A percentile compares a stretch with the other conserved stretches of the same genome.
Evolutionary conservation across 163 green algal genomes (phyloP).

Genomic region (Prototheca cutis): DNA sequence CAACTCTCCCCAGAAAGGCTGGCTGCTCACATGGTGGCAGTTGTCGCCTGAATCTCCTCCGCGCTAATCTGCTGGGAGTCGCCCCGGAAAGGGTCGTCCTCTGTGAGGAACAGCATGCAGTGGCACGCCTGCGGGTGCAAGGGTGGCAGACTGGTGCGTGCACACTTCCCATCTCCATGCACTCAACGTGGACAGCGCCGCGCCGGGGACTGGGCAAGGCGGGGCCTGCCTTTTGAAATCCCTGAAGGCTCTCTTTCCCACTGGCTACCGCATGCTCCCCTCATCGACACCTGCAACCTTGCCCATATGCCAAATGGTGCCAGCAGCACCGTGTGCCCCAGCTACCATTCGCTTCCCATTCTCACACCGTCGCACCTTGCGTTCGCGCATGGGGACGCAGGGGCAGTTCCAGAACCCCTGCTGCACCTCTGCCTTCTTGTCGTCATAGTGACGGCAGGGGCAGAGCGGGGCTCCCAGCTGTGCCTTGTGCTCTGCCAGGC

Average conservation of each 20-base stretch:
- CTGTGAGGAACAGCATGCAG: conserved; percentile 98
- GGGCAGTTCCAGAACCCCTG: conserved; percentile 99
- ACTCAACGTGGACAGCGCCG: too few relatives aligned
- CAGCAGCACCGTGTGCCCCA: too few relatives aligned
- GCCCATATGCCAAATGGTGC: too few relatives aligned
- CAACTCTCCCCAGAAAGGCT: too few relatives aligned
- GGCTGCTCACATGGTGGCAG: conserved; percentile 25
- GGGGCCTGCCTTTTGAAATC: too few relatives aligned
- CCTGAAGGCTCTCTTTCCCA: too few relatives aligned
- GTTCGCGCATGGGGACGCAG: conserved; percentile 96
- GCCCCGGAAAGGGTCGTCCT: conserved; percentile 90
- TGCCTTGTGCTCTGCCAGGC: conserved; percentile 97
- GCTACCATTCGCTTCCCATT: background rate
- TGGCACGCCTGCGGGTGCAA: conserved; percentile 87
- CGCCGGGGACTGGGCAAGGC: too few relatives aligned
- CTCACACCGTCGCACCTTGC: conserved; percentile 49
- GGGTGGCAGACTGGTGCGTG: too few relatives aligned
- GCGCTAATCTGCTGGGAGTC: conserved; percentile 55
- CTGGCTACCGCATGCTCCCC: too few relatives aligned
- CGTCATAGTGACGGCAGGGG: conserved; percentile 97
- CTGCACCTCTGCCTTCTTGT: conserved; percentile 86
- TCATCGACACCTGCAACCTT: too few relatives aligned
- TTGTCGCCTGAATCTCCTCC: conserved; percentile 21
- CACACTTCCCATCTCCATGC: too few relatives aligned
- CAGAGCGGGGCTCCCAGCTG: conserved; percentile 90